Conservation (phyloP, 805 yeast genomes). For the Candida anglica region DNA sequence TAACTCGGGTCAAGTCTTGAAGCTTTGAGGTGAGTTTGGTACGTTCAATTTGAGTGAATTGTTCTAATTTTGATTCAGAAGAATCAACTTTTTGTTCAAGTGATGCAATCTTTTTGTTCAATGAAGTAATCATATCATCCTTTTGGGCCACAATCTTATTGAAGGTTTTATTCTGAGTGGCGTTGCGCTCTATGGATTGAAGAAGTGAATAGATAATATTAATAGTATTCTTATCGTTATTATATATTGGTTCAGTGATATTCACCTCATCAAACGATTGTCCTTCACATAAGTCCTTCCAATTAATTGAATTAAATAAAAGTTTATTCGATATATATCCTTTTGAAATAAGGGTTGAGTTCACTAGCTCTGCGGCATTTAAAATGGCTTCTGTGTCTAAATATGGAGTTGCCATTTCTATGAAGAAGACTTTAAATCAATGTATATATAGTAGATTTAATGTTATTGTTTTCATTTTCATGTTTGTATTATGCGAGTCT, state of each 20-base stretch:
- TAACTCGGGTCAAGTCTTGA: constrained; percentile 13
- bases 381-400: constrained; percentile 29
- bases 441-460: neutral
- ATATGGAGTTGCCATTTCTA: constrained; percentile 34
- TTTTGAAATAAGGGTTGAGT: constrained; percentile 28
- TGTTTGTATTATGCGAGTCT: no score
- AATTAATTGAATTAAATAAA: constrained; percentile 30
- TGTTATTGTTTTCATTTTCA: neutral
- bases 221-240: constrained; percentile 34
- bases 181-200: constrained; percentile 28
- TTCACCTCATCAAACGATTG: constrained; percentile 10
- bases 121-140: constrained; percentile 22
- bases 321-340: constrained; percentile 31
- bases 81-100: constrained; percentile 16
- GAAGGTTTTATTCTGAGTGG: constrained; percentile 26
- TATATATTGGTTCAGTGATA: constrained; percentile 25
- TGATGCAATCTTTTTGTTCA: constrained; percentile 16
- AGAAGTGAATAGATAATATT: constrained; percentile 33
- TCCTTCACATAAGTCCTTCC: constrained; percentile 13
- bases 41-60: constrained; percentile 2
- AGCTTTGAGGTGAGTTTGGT: constrained; percentile 12
- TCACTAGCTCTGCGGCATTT: constrained; percentile 35
- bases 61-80: constrained; percentile 14
- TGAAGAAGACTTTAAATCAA: constrained; percentile 11
- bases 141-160: constrained; percentile 24